Conservation (phyloP, 2,329 filamentous ascomycete genomes). For the Colletotrichum tropicicola region DNA sequence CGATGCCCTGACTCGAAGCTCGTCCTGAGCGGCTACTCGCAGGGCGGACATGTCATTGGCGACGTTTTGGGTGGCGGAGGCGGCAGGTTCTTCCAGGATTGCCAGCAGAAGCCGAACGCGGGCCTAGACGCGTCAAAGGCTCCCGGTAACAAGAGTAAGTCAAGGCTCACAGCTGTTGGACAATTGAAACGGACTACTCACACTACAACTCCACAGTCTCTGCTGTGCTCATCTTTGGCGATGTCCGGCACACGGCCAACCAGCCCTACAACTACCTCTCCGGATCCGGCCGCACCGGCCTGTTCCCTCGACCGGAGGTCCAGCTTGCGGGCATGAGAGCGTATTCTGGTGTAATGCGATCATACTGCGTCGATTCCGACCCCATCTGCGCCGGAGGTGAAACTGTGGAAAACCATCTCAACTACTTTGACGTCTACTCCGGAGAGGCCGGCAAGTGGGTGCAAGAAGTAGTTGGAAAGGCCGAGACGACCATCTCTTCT, state of each 20-base stretch:
- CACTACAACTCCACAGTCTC: slow-evolving; percentile 34
- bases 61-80: slow-evolving; percentile 46
- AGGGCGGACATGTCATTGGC: slow-evolving; percentile 49
- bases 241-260: slow-evolving; percentile 43
- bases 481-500: not conserved
- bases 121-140: slow-evolving; percentile 37
- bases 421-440: slow-evolving; percentile 38
- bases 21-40: slow-evolving; percentile 51
- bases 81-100: slow-evolving; percentile 43
- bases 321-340: slow-evolving; percentile 39
- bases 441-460: slow-evolving; percentile 25
- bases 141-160: slow-evolving; percentile 45
- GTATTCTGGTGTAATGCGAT: slow-evolving; percentile 38
- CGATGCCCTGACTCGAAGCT: slow-evolving; percentile 49
- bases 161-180: not conserved
- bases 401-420: slow-evolving; percentile 42
- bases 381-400: slow-evolving; percentile 49
- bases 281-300: slow-evolving; percentile 36
- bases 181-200: not conserved
- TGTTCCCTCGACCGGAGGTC: slow-evolving; percentile 40
- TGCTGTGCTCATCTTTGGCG: slow-evolving; percentile 44
- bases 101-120: slow-evolving; percentile 34
- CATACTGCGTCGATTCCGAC: slow-evolving; percentile 47
- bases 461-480: slow-evolving; percentile 6
- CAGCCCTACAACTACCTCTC: slow-evolving; percentile 44